Evolutionary conservation across 192 early-diverging fungal species (phyloP).

Genomic region (Mycoemilia scoparia): DNA sequence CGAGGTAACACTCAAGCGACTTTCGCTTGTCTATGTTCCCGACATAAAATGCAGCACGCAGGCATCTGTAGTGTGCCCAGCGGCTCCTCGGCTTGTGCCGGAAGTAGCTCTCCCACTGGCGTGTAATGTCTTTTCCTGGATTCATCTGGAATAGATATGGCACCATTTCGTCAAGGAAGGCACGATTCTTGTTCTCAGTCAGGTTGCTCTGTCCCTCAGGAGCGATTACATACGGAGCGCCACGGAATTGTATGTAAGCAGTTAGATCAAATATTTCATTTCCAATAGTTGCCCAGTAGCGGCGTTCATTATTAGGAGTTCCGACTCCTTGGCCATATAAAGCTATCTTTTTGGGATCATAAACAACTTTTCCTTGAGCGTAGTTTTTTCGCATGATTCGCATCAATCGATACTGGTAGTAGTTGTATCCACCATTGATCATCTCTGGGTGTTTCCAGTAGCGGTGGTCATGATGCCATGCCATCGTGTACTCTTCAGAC

Average conservation of each 20-base stretch:
- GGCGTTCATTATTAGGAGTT: constrained; percentile 15
- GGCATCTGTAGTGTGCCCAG: constrained; percentile 44
- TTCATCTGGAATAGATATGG: constrained; percentile 45
- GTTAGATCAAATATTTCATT: constrained; percentile 55
- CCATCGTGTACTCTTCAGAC: constrained; percentile 36
- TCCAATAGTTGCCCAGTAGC: constrained; percentile 45
- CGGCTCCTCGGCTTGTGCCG: constrained; percentile 18
- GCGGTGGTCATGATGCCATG: constrained; percentile 50
- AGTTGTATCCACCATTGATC: constrained; percentile 32
- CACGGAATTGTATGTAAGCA: constrained; percentile 37
- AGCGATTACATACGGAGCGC: constrained; percentile 26
- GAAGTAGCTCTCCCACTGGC: constrained; percentile 34
- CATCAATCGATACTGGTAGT: constrained; percentile 42
- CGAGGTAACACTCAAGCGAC: constrained; percentile 54
- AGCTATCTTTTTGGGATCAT: constrained; percentile 33
- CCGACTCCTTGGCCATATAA: constrained; percentile 32
- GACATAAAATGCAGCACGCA: constrained; percentile 64
- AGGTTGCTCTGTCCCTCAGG: constrained; percentile 20
- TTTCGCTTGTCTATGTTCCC: constrained; percentile 72
- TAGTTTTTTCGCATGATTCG: constrained; percentile 44
- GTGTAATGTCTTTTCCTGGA: constrained; percentile 44
- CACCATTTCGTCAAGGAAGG: constrained; percentile 41
- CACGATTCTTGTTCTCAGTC: constrained; percentile 17
- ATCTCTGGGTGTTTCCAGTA: constrained; percentile 32
- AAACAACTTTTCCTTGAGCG: constrained; percentile 44